A percentile compares a stretch with the other conserved stretches of the same genome.
Conservation (phyloP, 2,329 filamentous ascomycete species). For the Monosporascus sp. region DNA sequence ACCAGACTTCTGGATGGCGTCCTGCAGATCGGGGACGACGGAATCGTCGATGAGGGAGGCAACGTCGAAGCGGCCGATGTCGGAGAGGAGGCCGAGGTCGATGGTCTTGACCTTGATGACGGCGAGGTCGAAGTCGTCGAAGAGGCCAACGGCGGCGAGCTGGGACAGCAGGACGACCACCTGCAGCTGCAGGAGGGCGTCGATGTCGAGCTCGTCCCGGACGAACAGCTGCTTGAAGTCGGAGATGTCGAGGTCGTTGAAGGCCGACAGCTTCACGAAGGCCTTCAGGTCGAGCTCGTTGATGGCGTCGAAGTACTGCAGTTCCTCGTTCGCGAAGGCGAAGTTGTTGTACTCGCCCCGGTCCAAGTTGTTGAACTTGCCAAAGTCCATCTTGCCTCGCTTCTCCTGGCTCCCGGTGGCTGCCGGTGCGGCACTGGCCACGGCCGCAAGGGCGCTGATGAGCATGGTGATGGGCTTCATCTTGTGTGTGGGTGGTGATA, state of each 20-base stretch:
- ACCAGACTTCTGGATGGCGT: constrained; percentile 22
- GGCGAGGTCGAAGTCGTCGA: constrained; percentile 41
- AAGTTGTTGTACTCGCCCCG: constrained; percentile 28
- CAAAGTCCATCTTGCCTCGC: constrained; percentile 15
- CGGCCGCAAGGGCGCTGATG: constrained; percentile 37
- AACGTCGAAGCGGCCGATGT: constrained; percentile 28
- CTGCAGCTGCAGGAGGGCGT: constrained; percentile 37
- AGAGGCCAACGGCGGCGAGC: constrained; percentile 34
- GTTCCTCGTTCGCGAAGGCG: constrained; percentile 29
- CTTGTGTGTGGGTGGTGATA: constrained; percentile 25
- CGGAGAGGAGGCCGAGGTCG: constrained; percentile 34
- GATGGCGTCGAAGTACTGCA: constrained; percentile 29
- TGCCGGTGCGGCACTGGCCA: constrained; percentile 38
- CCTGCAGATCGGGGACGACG: constrained; percentile 26
- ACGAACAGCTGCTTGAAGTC: constrained; percentile 34
- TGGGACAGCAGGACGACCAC: constrained; percentile 24
- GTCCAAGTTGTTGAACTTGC: constrained; percentile 28
- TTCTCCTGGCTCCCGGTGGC: constrained; percentile 13
- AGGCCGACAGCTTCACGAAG: constrained; percentile 30
- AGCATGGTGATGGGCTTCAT: constrained; percentile 46
- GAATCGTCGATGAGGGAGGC: constrained; percentile 23
- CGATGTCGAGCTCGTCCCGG: constrained; percentile 42
- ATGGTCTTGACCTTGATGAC: constrained; percentile 36
- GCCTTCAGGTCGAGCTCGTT: constrained; percentile 24
- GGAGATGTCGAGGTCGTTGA: constrained; percentile 28